Percentiles rank a stretch among this genome's conserved stretches.
Conservation (phyloP, 2,329 filamentous ascomycete genomes). For the Beauveria brongniartii region DNA sequence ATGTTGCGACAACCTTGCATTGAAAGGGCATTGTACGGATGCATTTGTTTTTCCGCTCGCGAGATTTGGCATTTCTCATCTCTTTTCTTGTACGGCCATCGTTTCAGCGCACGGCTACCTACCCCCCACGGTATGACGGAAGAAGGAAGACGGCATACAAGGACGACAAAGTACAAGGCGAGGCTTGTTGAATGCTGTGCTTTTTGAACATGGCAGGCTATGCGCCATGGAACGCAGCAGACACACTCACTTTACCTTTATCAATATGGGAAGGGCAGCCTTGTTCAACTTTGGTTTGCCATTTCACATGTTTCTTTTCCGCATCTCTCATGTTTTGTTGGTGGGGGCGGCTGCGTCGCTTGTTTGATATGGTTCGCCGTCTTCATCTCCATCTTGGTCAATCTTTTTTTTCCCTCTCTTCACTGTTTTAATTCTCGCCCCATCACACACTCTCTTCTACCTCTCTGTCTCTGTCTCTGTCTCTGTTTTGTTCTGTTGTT, state of each 20-base stretch:
- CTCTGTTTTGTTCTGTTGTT: neutral
- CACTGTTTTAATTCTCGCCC: neutral
- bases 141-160: neutral
- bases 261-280: neutral
- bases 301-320: neutral
- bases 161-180: neutral
- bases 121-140: neutral
- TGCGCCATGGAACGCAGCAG: neutral
- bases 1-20: neutral
- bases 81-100: neutral
- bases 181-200: neutral
- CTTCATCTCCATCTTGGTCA: neutral
- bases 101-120: neutral
- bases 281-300: neutral
- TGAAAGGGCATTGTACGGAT: neutral
- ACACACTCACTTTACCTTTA: neutral
- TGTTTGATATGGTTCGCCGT: neutral
- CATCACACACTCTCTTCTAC: slow-evolving; percentile 4
- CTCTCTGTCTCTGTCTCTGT: slow-evolving; percentile 2
- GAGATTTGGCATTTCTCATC: neutral
- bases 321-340: neutral
- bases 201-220: neutral
- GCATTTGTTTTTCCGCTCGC: neutral
- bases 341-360: neutral
- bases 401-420: neutral